These are phyloP conservation scores for Myxozyma kluyveri DNA, from an alignment of 805 yeast genomes.

Conservation along the genomic window DNA sequence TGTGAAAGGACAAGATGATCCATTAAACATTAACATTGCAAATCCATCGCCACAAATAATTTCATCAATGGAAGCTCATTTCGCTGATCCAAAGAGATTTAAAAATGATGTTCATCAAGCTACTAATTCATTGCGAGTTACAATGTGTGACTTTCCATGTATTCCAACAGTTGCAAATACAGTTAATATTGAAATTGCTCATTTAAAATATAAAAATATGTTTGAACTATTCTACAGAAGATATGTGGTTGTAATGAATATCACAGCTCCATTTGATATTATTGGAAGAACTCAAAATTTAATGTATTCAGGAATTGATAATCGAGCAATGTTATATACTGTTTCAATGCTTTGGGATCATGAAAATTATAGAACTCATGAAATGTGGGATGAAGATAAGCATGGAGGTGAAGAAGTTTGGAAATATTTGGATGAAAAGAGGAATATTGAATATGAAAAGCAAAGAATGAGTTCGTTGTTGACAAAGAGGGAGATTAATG, in stretches of 20 bases:
- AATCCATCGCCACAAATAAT: background rate
- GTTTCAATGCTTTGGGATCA: slow-evolving; percentile 19
- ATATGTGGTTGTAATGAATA: slow-evolving; percentile 18
- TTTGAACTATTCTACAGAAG: slow-evolving; percentile 15
- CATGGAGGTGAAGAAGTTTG: slow-evolving; percentile 21
- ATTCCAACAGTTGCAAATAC: slow-evolving; percentile 21
- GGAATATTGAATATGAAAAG: background rate
- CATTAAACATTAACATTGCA: background rate
- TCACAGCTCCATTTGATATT: slow-evolving; percentile 18
- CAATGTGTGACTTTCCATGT: slow-evolving; percentile 20
- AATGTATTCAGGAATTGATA: slow-evolving; percentile 20
- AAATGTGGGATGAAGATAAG: slow-evolving; percentile 9
- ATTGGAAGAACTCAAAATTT: slow-evolving; percentile 18
- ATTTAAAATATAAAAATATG: slow-evolving; percentile 5
- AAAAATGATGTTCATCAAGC: slow-evolving; percentile 12
- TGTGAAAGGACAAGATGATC: background rate
- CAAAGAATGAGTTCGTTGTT: no score
- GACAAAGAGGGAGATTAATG: background rate
- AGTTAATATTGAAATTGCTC: slow-evolving; percentile 12
- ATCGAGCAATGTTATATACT: slow-evolving; percentile 10
- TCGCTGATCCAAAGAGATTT: background rate
- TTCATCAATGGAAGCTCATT: background rate
- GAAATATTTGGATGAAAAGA: background rate
- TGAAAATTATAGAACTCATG: slow-evolving; percentile 5
- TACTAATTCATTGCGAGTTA: slow-evolving; percentile 18